Evolutionary conservation across 2,329 filamentous ascomycete species (phyloP), one percentile per base, ranked within the genome.

Genomic region (Dryadomyces quercivorus): DNA sequence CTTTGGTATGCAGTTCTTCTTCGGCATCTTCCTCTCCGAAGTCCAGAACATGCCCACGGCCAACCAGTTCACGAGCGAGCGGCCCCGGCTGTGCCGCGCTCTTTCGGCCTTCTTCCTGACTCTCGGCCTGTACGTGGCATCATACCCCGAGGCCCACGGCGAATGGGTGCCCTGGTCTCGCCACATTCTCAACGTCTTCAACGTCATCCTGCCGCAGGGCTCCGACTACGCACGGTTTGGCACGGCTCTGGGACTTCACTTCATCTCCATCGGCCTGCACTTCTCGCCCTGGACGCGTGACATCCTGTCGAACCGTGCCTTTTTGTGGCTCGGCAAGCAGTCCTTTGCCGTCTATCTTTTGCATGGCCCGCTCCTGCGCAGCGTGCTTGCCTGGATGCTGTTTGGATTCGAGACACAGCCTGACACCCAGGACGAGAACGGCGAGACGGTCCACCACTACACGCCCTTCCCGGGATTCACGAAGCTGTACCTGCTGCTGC

Each of bases 271-370:
- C 5, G 75, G 73, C 10, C 70, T 80, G 57, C 72, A 80, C 61
- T 75, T 78, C 60, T 79, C 75, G 0, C 70, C 72, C 1, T 63
- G 66, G 31, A 66, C 76, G 34, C 79, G 80, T 57, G 72, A 71
- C 51, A 59, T 76, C 1, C 71, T 84, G 2, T 77, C 77, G 4
- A 75, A 74, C 56, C 73, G 72, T 36, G 71, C 74, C 54, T 74
- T 84, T 46, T 71, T 81, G 47, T 84, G 80, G 74, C 73, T 84
- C 13, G 81, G 81, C 47, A 78, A 77, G 61, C 76, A 83, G 66
- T 81, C 77, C 47, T 84, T 84, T 61, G 79, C 81, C 1, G 77
- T 85, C 15, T 84, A 84, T 61, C 72, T 85, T 7, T 67, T 84
- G 20, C 81, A 85, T 65, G 81, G 81, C 45, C 75, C 76, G 0